These are phyloP conservation scores for Salvia rosmarinus DNA, from an alignment of 257 asterid genomes.

Conservation along the genomic window DNA sequence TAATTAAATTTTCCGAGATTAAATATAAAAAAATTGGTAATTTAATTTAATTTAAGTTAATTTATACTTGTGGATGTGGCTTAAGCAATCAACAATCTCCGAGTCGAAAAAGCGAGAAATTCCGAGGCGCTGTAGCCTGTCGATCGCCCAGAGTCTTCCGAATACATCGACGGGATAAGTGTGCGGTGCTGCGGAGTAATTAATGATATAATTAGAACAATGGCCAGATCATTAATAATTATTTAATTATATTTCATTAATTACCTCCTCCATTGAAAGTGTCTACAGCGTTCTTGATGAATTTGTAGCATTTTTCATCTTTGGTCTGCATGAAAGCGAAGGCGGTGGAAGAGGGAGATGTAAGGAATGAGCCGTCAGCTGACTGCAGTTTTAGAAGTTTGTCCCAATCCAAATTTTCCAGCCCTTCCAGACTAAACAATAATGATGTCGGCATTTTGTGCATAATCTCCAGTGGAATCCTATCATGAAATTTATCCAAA, in stretches of 20 bases:
- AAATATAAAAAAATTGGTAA: neutral
- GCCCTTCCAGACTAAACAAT: slow-evolving; percentile 54
- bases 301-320: slow-evolving; percentile 43
- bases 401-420: slow-evolving; percentile 51
- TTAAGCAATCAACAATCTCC: too few relatives aligned
- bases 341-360: slow-evolving; percentile 65
- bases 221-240: too few relatives aligned
- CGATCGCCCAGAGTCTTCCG: slow-evolving; percentile 61
- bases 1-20: neutral
- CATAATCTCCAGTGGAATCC: slow-evolving; percentile 51
- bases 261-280: slow-evolving; percentile 59
- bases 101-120: slow-evolving; percentile 47
- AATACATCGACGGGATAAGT: slow-evolving; percentile 54
- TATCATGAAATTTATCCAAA: neutral
- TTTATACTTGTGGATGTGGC: slow-evolving; percentile 44
- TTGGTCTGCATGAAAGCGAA: slow-evolving; percentile 56
- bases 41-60: neutral
- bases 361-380: slow-evolving; percentile 55
- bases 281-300: slow-evolving; percentile 32
- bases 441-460: slow-evolving; percentile 49
- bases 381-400: slow-evolving; percentile 52
- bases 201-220: too few relatives aligned
- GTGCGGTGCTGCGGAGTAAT: slow-evolving; percentile 44
- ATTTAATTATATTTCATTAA: too few relatives aligned
- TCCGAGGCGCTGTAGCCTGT: slow-evolving; percentile 61